Evolutionary conservation across 257 asterid genomes (phyloP), one percentile per base, ranked within the genome.

Genomic region (Solanum microdontum): DNA sequence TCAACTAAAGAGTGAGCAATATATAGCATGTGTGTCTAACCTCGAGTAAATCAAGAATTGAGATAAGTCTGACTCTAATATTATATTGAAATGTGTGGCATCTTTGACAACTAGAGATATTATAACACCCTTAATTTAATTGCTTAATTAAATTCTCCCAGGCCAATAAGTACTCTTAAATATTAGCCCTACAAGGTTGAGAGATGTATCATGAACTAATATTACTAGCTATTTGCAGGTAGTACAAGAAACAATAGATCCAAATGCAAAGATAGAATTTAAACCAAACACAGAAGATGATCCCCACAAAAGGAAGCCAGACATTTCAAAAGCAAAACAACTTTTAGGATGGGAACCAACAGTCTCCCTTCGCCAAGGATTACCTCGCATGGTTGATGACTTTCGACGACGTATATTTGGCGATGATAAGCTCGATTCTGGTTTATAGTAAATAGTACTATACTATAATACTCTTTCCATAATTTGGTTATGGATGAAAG

Each of bases 241-340:
- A 48, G 99, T 96, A 24, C 98, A 95, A 90, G 97, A 96, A 85
- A 93, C 93, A 37, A 92, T 96, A 26, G 96, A 96, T 90, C 93
- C 93, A 33, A 92, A 93, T 75, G 98, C 99, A 12, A 92, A 91
- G 89, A 95, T 96, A 72, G 98, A 93, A 87, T 96, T 95, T 87
- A 93, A 91, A 76, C 89, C 94, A 84, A 96, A 96, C 89, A 96
- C 98, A 1, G 96, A 93, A 64, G 98, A 96, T 75, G 98, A 96
- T 82, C 99, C 99, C 5, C 99, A 96, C 91, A 95, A 93, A 91
- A 90, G 98, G 72, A 96, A 96, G 88, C 99, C 98, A 2, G 98
- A 95, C 90, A 95, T 96, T 73, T 92, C 98, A 1, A 95, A 91
- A 93, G 99, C 98, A 10, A 95, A 95, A 39, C 82, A 90, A 40